Evolutionary conservation across 164 flowering plant genomes (phyloP).

Genomic region (Chimonanthus praecox): DNA sequence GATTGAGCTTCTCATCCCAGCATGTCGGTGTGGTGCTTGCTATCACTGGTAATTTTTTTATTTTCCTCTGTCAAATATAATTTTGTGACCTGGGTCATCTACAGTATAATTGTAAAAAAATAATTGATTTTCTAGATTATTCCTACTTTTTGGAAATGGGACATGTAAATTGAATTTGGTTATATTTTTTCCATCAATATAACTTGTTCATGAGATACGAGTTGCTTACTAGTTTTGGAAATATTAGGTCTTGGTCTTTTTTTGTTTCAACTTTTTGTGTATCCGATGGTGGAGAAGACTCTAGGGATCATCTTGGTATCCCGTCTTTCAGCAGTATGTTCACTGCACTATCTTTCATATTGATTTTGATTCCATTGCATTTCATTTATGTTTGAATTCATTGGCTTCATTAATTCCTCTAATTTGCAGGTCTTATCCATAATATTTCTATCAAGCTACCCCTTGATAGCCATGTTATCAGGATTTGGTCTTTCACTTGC

Average conservation of each 20-base stretch:
- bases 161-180: background rate
- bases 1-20: conserved; percentile 56
- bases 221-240: background rate
- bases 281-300: conserved; percentile 37
- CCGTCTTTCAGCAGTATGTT: conserved; percentile 52
- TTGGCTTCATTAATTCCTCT: background rate
- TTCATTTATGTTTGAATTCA: background rate
- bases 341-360: background rate
- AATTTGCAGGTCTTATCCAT: conserved; percentile 39
- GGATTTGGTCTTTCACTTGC: conserved; percentile 38
- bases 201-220: background rate
- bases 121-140: background rate
- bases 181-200: background rate
- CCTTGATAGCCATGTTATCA: conserved; percentile 47
- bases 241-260: conserved; percentile 43
- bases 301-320: conserved; percentile 40
- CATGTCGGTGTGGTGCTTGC: conserved; percentile 66
- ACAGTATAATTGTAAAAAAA: background rate
- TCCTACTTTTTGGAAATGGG: background rate
- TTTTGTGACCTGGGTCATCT: background rate
- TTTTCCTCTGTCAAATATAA: background rate
- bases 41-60: conserved; percentile 37
- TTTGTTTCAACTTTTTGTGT: conserved; percentile 43
- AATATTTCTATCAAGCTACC: conserved; percentile 55
- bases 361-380: background rate